Evolutionary conservation across 2,329 filamentous ascomycete genomes (phyloP).

Genomic region (Trichoderma breve): DNA sequence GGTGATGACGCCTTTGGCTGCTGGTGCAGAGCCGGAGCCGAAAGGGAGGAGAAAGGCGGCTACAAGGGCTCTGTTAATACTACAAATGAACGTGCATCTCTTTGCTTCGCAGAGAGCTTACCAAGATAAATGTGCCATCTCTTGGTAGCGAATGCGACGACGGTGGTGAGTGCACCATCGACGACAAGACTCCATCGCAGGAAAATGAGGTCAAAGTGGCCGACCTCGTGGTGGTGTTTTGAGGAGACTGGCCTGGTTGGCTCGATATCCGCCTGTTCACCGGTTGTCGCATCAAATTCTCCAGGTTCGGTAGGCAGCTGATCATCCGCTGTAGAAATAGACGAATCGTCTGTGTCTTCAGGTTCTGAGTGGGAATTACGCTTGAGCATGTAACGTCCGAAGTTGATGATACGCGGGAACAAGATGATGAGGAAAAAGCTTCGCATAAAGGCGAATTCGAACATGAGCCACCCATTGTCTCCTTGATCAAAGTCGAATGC

Average conservation of each 20-base stretch:
- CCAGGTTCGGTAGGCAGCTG: conserved; percentile 39
- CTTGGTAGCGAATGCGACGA: conserved; percentile 59
- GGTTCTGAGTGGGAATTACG: neutral
- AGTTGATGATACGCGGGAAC: conserved; percentile 52
- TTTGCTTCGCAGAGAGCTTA: conserved; percentile 27
- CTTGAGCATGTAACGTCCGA: conserved; percentile 35
- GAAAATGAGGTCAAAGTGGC: conserved; percentile 66
- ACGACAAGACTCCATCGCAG: conserved; percentile 63
- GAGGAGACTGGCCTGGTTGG: conserved; percentile 34
- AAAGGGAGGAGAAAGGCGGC: conserved; percentile 65
- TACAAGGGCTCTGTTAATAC: conserved; percentile 23
- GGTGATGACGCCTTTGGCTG: conserved; percentile 71
- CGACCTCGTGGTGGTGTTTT: conserved; percentile 44
- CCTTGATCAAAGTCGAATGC: conserved; percentile 54
- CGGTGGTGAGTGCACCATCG: conserved; percentile 62
- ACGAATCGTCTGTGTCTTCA: neutral
- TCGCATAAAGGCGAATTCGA: conserved; percentile 53
- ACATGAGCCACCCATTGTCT: conserved; percentile 57
- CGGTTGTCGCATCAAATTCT: conserved; percentile 42
- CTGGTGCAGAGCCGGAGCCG: conserved; percentile 65
- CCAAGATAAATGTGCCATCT: conserved; percentile 68
- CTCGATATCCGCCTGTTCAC: conserved; percentile 44
- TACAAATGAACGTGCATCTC: neutral
- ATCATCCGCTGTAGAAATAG: neutral
- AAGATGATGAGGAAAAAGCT: conserved; percentile 54